These are phyloP conservation scores for Neonectria punicea DNA, from an alignment of 2,329 filamentous ascomycete species.

Conservation along the genomic window DNA sequence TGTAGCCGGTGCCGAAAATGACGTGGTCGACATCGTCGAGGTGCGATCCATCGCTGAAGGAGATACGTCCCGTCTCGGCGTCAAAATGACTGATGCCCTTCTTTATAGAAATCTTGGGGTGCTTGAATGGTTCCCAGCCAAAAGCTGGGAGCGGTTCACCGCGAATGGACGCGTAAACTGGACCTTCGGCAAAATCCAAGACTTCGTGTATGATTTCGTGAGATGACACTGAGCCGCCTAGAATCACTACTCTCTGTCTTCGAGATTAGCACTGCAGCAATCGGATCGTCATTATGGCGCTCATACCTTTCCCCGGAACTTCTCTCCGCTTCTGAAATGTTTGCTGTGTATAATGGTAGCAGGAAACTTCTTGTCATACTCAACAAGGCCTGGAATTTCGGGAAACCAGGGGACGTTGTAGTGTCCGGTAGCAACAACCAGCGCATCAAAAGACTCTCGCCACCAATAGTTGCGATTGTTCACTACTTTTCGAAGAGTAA, in stretches of 20 bases:
- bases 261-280: background rate
- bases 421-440: conserved; percentile 55
- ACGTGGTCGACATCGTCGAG: conserved; percentile 21
- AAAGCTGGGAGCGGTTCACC: conserved; percentile 13
- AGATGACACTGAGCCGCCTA: conserved; percentile 68
- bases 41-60: conserved; percentile 18
- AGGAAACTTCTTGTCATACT: conserved; percentile 51
- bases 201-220: conserved; percentile 67
- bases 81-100: conserved; percentile 21
- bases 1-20: conserved; percentile 30
- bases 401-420: conserved; percentile 55
- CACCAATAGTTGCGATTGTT: conserved; percentile 52
- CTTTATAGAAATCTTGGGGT: conserved; percentile 22
- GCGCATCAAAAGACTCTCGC: conserved; percentile 53
- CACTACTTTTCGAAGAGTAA: conserved; percentile 59
- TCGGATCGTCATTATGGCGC: accelerated
- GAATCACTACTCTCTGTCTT: conserved; percentile 60
- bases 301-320: conserved; percentile 34
- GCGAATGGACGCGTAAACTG: conserved; percentile 15
- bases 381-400: conserved; percentile 52
- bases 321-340: conserved; percentile 48
- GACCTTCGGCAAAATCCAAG: conserved; percentile 15
- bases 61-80: conserved; percentile 14
- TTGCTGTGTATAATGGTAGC: conserved; percentile 54
- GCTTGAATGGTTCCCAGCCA: conserved; percentile 18